Evolutionary conservation across 805 yeast species (phyloP).

Genomic region (Yamadazyma paraphyllophila): DNA sequence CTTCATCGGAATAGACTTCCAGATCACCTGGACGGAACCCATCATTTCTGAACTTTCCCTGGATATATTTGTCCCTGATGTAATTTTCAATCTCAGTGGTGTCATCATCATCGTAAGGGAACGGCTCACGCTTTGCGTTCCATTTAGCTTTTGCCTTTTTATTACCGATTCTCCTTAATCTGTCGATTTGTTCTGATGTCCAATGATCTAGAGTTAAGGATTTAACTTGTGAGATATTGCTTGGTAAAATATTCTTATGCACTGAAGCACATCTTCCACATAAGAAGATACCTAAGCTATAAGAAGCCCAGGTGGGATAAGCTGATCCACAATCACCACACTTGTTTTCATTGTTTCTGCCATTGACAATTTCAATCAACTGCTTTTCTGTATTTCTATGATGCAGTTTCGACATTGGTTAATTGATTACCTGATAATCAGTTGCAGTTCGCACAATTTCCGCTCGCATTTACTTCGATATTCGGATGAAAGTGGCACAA

Average conservation of each 20-base stretch:
- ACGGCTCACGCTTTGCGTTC: slow-evolving; percentile 68
- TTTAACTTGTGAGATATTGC: slow-evolving; percentile 62
- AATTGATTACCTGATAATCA: neutral
- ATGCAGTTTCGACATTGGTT: slow-evolving; percentile 16
- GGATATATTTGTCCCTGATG: slow-evolving; percentile 64
- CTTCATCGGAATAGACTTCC: slow-evolving; percentile 21
- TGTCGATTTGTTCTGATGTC: slow-evolving; percentile 54
- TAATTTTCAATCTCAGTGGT: slow-evolving; percentile 50
- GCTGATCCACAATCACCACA: slow-evolving; percentile 77
- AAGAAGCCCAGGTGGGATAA: slow-evolving; percentile 61
- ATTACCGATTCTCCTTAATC: slow-evolving; percentile 54
- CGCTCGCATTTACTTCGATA: neutral
- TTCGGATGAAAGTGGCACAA: too few species aligned
- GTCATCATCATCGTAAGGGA: slow-evolving; percentile 74
- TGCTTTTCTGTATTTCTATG: slow-evolving; percentile 48
- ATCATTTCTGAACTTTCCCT: slow-evolving; percentile 55
- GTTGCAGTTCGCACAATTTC: neutral
- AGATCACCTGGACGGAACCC: slow-evolving; percentile 18
- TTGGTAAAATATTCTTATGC: slow-evolving; percentile 62
- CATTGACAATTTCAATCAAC: slow-evolving; percentile 59
- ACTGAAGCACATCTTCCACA: slow-evolving; percentile 85
- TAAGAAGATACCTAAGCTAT: slow-evolving; percentile 61
- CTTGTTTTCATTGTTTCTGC: slow-evolving; percentile 57
- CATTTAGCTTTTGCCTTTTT: slow-evolving; percentile 56
- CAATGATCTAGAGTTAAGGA: slow-evolving; percentile 73